phyloP scores from a whole-genome alignment of 352 stramenopile genomes.

The Phytophthora macrochlamydospora region DNA sequence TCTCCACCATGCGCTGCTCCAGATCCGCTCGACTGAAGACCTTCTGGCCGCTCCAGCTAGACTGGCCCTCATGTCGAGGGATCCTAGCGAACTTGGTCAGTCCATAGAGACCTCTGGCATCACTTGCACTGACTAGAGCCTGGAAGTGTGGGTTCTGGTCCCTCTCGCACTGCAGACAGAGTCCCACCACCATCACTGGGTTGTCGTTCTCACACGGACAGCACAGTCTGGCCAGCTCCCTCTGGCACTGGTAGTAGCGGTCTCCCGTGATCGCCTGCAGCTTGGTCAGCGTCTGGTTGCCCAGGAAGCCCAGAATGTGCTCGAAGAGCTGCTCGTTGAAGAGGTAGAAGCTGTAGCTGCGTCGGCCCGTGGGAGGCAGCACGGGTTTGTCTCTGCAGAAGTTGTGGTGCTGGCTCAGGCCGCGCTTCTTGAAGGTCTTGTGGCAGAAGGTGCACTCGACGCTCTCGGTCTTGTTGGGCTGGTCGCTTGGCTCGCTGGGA shows the following conservation, averaged over 20 bases:
- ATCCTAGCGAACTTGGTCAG: too few relatives aligned
- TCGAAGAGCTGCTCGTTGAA: background rate
- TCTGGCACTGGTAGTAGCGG: background rate
- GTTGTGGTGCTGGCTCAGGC: background rate
- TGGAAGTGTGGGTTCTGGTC: background rate
- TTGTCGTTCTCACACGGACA: constrained; percentile 2
- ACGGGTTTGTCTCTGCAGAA: background rate
- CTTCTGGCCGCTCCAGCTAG: too few relatives aligned
- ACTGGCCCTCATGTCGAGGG: too few relatives aligned
- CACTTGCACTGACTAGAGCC: background rate
- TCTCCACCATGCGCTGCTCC: too few relatives aligned
- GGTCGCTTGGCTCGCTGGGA: background rate
- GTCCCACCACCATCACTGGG: background rate
- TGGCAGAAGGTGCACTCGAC: background rate
- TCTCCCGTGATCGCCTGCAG: background rate
- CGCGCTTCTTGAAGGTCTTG: background rate
- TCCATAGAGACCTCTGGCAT: background rate
- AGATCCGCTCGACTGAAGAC: too few relatives aligned
- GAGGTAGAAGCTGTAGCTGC: background rate
- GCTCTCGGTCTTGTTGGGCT: background rate
- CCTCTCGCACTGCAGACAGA: background rate
- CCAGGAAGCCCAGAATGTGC: constrained; percentile 4
- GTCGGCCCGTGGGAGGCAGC: too few relatives aligned
- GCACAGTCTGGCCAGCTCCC: background rate
- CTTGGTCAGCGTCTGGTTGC: constrained; percentile 6